Evolutionary conservation across 1,139 yeast species (phyloP).

Genomic region (Nadsonia commutata): DNA sequence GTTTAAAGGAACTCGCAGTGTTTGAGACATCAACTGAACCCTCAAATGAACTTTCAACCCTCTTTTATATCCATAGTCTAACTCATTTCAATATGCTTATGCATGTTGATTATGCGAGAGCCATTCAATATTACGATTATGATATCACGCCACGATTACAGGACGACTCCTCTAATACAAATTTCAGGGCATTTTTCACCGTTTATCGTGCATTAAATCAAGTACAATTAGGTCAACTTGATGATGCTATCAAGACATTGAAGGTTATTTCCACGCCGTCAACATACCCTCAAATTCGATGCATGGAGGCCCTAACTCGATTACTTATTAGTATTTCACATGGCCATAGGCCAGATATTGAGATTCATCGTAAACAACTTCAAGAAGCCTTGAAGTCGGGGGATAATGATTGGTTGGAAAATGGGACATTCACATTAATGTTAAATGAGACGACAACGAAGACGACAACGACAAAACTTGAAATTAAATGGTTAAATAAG

Average conservation of each 20-base stretch:
- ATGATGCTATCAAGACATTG: neutral
- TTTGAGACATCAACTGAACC: neutral
- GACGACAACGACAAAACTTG: neutral
- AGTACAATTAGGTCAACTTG: neutral
- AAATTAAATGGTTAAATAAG: neutral
- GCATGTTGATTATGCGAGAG: neutral
- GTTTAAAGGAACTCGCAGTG: neutral
- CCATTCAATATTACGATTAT: neutral
- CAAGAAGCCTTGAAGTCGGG: neutral
- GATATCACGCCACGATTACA: neutral
- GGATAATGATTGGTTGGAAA: neutral
- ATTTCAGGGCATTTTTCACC: neutral
- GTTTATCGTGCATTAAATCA: neutral
- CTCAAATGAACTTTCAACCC: neutral
- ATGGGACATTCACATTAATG: neutral
- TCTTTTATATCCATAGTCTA: neutral
- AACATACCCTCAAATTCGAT: neutral
- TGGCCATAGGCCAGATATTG: neutral
- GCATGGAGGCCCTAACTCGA: neutral
- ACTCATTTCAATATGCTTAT: neutral
- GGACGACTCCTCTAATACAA: no score
- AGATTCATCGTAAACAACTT: neutral
- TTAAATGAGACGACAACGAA: no score
- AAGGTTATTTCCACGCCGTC: neutral
- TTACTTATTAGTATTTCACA: neutral